These are phyloP conservation scores for Komagataella pastoris DNA, from an alignment of 805 yeast species.

Conservation along the genomic window DNA sequence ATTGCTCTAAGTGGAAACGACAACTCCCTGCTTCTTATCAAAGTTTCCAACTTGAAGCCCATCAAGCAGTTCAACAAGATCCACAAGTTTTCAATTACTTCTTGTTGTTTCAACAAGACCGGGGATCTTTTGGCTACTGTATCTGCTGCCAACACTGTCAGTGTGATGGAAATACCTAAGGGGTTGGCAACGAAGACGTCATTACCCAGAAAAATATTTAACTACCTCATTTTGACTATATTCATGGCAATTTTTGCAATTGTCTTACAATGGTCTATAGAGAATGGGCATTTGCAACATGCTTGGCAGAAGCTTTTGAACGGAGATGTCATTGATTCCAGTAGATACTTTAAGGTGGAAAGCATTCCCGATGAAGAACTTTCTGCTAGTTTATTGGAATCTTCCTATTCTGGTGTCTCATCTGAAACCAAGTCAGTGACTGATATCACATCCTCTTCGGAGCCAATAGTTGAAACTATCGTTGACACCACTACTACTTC, in stretches of 20 bases:
- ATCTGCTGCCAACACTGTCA: slow-evolving; percentile 66
- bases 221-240: slow-evolving; percentile 8
- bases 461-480: neutral
- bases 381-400: neutral
- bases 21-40: slow-evolving; percentile 46
- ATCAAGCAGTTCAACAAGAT: slow-evolving; percentile 41
- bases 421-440: neutral
- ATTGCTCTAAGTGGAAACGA: slow-evolving; percentile 54
- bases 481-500: neutral
- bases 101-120: slow-evolving; percentile 53
- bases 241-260: slow-evolving; percentile 12
- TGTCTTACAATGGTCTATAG: slow-evolving; percentile 13
- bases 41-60: slow-evolving; percentile 34
- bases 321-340: slow-evolving; percentile 2
- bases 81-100: slow-evolving; percentile 71
- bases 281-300: slow-evolving; percentile 14
- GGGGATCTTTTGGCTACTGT: slow-evolving; percentile 58
- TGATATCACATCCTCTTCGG: neutral
- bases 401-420: neutral
- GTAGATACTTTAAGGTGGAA: neutral
- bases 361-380: neutral
- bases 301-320: slow-evolving; percentile 11
- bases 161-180: slow-evolving; percentile 45
- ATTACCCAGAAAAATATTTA: slow-evolving; percentile 4
- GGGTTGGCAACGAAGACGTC: slow-evolving; percentile 29